A percentile compares a stretch with the other conserved stretches of the same genome.
phyloP scores from a whole-genome alignment of 129 eudicot genomes.

The Saussurea involucrata region DNA sequence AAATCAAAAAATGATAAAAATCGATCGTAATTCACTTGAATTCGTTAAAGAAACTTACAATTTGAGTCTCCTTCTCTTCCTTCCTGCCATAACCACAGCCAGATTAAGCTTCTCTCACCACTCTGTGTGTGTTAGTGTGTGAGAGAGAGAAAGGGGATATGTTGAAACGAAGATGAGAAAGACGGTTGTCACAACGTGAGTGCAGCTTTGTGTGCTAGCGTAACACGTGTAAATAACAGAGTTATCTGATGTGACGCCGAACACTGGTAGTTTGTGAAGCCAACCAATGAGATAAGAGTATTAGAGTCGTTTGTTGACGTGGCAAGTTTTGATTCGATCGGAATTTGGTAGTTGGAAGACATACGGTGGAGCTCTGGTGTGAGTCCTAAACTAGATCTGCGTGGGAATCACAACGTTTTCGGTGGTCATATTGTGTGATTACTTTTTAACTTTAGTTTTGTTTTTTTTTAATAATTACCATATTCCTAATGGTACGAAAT shows the following conservation, averaged over 20 bases:
- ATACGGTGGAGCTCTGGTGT: not conserved
- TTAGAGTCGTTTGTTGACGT: not conserved
- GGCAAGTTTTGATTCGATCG: slow-evolving; percentile 10
- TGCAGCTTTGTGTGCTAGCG: slow-evolving; percentile 11
- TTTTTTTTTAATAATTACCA: not conserved
- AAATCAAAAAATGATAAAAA: not conserved
- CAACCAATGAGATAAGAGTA: slow-evolving; percentile 6
- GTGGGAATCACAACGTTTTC: slow-evolving; percentile 25
- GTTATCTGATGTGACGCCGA: slow-evolving; percentile 21
- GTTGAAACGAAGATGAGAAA: slow-evolving; percentile 32
- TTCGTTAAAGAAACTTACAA: slow-evolving; percentile 31
- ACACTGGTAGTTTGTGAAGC: slow-evolving; percentile 16
- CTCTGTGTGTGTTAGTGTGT: slow-evolving; percentile 12
- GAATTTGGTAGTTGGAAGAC: slow-evolving; percentile 11
- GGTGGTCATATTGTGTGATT: slow-evolving; percentile 15
- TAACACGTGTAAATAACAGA: slow-evolving; percentile 29
- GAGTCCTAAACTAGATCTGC: slow-evolving; percentile 20
- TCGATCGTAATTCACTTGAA: not conserved
- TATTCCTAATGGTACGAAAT: too few relatives aligned
- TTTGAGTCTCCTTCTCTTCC: slow-evolving; percentile 43
- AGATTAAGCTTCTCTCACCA: slow-evolving; percentile 15
- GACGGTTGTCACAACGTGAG: slow-evolving; percentile 35
- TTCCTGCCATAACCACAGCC: slow-evolving; percentile 43
- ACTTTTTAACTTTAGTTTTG: not conserved
- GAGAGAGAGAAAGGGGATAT: not conserved